phyloP scores from a whole-genome alignment of 1,139 yeast genomes.

The Diutina neorugosa region DNA sequence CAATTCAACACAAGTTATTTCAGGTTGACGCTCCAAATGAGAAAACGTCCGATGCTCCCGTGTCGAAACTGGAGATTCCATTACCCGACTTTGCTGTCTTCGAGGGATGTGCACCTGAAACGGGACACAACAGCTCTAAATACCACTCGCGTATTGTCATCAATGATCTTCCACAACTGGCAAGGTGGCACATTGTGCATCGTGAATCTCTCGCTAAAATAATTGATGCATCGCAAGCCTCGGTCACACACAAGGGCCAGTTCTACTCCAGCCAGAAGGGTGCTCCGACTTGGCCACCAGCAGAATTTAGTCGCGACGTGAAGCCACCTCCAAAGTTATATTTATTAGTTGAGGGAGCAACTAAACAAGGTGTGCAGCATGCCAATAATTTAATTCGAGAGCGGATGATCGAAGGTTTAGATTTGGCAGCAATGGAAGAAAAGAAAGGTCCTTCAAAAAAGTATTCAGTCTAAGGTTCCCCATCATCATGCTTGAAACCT shows the following conservation, averaged over 20 bases:
- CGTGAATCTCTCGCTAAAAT: constrained; percentile 53
- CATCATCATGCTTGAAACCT: background rate
- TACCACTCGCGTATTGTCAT: constrained; percentile 65
- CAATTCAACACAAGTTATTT: constrained; percentile 32
- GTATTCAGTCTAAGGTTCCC: constrained; percentile 21
- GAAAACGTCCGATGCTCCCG: background rate
- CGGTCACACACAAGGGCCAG: constrained; percentile 76
- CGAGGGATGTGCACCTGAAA: constrained; percentile 46
- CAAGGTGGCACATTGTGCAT: constrained; percentile 74
- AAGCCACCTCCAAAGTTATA: constrained; percentile 65
- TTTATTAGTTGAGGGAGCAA: constrained; percentile 66
- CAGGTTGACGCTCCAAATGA: background rate
- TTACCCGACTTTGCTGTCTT: constrained; percentile 37
- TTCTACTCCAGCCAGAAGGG: constrained; percentile 44
- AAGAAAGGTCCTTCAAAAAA: constrained; percentile 24
- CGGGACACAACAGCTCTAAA: constrained; percentile 51
- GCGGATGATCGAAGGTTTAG: constrained; percentile 49
- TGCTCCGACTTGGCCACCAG: constrained; percentile 29
- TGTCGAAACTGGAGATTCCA: constrained; percentile 6
- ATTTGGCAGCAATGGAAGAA: constrained; percentile 30
- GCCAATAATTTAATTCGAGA: constrained; percentile 58
- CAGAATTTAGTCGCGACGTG: constrained; percentile 19
- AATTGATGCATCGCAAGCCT: constrained; percentile 61
- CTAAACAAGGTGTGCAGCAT: constrained; percentile 47
- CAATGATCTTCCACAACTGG: constrained; percentile 78